Evolutionary conservation across 495 filamentous ascomycete genomes (phyloP), one percentile per base, ranked within the genome.

Genomic region (Glonium stellatum): DNA sequence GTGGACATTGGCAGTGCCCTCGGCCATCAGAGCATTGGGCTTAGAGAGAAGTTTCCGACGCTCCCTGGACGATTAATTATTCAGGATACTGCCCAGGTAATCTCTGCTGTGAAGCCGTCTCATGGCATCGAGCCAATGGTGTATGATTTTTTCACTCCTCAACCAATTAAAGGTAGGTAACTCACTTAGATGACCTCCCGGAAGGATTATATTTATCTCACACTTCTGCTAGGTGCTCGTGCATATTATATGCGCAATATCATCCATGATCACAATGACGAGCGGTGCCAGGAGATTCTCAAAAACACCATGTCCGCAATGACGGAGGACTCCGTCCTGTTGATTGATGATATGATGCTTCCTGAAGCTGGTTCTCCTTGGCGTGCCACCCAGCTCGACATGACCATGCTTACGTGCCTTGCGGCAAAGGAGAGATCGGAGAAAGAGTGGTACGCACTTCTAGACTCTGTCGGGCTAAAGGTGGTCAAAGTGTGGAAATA

Each of bases 311-410:
- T 11, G 11, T 15, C 3, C 1, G 47, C 47, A 15, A 50, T 50
- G 47, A 12, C 15, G 18, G 12, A 15, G 12, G 11, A 23, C 47
- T 18, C 15, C 47, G 23, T 50, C 11, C 47, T 50, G n/a, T 23
- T 50, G 47, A 50, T 50, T 21, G 47, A 50, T 50, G 47, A 50
- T 11, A 50, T 50, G 11, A 21, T 50, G n/a, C 47, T 50, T 11
- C 47, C 47, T 12, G 21, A 50, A 15, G 1, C 47, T 11, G 47
- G 47, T 23, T 15, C 23, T 11, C 47, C 12, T 21, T 50, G 47
- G 47, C 47, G 23, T 19, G 47, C 47, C n/a, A 21, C 22, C n/a
- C 47, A 50, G 47, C 47, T 50, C n/a, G 47, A 50, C 47, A 50
- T 50, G 47, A 22, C n/a, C 11, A 50, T 50, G 47, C 18, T 50